Base-by-base conservation (phyloP, 768 basidiomycete species). In the Boletellus sp. region DNA sequence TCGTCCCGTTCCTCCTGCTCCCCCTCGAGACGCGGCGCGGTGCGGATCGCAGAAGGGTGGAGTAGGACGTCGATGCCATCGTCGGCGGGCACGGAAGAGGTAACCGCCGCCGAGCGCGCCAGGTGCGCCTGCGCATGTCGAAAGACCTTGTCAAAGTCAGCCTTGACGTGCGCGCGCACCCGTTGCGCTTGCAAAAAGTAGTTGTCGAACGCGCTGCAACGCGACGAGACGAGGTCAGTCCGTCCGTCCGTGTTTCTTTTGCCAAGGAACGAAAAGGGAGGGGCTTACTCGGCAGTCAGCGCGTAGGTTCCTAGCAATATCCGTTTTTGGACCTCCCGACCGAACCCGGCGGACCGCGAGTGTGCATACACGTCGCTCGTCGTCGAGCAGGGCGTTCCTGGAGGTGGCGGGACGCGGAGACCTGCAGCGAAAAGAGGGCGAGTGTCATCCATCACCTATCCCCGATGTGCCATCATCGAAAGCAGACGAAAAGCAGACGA, bases 151-250 rank as follows among this genome's bases (percentile, higher is more conserved):
- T 85, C 72, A 58, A 94, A 94, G 60, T 97, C 94, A 5, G 75
- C 60, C 50, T 80, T 78, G 45, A 99, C 73, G 8, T 78, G 70
- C 43, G 78, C 76, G 1, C 95, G 84, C 10, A 97, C 79, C 28
- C 83, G 78, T 54, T 92, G 87, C 0, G 95, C 94, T 72, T 95
- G 92, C 6, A 98, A 76, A 65, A 93, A 99, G 67, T 95, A 97
- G 62, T 95, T 97, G 70, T 97, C 88, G 62, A 94, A 97, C n/a
- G 93, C 93, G 50, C 93, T 97, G 58, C 6, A 20, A 2, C 47
- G 2, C 9, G 31, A 23, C 23, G 4, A 13, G 22, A 45, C 11
- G 24, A 26, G 24, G 22, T 35, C 6, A 40, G 42, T 32, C 26
- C 8, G 4, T 37, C 22, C 40, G 31, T 28, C 23, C 6, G 7